Conservation (phyloP, 2,329 filamentous ascomycete genomes). For the Fusarium miscanthi region DNA sequence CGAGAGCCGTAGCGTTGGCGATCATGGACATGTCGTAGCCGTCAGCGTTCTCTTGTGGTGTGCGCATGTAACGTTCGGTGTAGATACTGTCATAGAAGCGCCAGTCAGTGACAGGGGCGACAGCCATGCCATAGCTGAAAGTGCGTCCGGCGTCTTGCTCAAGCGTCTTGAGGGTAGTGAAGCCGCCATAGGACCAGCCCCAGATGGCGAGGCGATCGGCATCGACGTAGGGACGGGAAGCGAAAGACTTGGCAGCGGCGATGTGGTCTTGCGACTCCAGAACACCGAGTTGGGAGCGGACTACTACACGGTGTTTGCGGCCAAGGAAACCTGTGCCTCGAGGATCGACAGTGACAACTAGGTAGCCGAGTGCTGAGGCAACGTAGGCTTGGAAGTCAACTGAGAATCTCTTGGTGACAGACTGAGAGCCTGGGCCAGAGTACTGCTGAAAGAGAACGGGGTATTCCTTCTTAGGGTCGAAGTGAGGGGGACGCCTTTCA, state of each 20-base stretch:
- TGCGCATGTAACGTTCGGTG: conserved; percentile 97
- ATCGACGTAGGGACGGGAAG: conserved; percentile 84
- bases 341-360: conserved; percentile 94
- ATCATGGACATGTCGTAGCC: conserved; percentile 85
- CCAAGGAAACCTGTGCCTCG: conserved; percentile 93
- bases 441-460: conserved; percentile 96
- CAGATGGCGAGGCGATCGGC: conserved; percentile 86
- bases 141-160: conserved; percentile 90
- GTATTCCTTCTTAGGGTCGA: conserved; percentile 84
- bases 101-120: conserved; percentile 99
- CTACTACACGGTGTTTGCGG: conserved; percentile 81
- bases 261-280: conserved; percentile 94
- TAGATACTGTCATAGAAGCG: conserved; percentile 94
- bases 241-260: conserved; percentile 86
- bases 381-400: conserved; percentile 94
- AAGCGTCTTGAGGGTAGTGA: conserved; percentile 93
- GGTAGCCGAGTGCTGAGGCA: conserved; percentile 85
- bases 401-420: conserved; percentile 80
- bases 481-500: conserved; percentile 90
- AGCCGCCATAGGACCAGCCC: conserved; percentile 98
- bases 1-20: conserved; percentile 77
- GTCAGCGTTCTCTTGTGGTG: conserved; percentile 79
- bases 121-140: conserved; percentile 97
- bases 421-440: conserved; percentile 92
- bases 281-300: conserved; percentile 85